These are phyloP conservation scores for Rhizopogon roseolus DNA, from an alignment of 768 basidiomycete genomes.

Conservation along the genomic window DNA sequence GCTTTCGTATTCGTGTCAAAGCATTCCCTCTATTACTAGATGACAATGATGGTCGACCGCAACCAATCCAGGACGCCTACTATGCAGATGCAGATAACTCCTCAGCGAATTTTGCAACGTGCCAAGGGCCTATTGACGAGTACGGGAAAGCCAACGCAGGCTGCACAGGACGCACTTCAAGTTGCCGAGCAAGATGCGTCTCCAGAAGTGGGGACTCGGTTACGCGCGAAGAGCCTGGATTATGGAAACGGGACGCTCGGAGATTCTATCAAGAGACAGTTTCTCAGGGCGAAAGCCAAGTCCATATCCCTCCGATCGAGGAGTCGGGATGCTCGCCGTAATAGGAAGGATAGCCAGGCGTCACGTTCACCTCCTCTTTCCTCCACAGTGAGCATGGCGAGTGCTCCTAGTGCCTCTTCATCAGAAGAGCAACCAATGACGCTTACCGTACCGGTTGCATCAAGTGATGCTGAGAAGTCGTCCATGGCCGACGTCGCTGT, in stretches of 20 bases:
- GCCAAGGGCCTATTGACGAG: slow-evolving; percentile 32
- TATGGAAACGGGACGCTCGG: slow-evolving; percentile 13
- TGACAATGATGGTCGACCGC: background rate
- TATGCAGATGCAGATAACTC: slow-evolving; percentile 1
- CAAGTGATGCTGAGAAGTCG: slow-evolving; percentile 1
- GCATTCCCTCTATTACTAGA: background rate
- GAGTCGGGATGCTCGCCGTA: slow-evolving; percentile 9
- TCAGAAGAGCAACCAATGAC: background rate
- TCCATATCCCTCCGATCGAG: slow-evolving; percentile 19
- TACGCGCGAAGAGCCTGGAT: background rate
- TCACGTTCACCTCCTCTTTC: background rate
- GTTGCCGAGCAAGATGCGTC: slow-evolving; percentile 17
- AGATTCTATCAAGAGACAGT: slow-evolving; percentile 31
- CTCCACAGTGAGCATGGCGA: background rate
- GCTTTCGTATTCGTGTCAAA: background rate
- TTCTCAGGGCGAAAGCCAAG: slow-evolving; percentile 29
- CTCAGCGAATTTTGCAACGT: slow-evolving; percentile 29
- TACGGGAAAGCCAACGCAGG: slow-evolving; percentile 19
- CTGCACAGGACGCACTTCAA: slow-evolving; percentile 1
- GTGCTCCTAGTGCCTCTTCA: background rate
- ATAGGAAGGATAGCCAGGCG: slow-evolving; percentile 15
- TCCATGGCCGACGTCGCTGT: slow-evolving; percentile 41
- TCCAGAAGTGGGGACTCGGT: background rate
- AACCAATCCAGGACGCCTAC: background rate
- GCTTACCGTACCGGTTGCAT: background rate